Percentiles rank a stretch among this genome's conserved stretches.
These are phyloP conservation scores for Boletus vinaceobasis DNA, from an alignment of 768 basidiomycete genomes.

Conservation along the genomic window DNA sequence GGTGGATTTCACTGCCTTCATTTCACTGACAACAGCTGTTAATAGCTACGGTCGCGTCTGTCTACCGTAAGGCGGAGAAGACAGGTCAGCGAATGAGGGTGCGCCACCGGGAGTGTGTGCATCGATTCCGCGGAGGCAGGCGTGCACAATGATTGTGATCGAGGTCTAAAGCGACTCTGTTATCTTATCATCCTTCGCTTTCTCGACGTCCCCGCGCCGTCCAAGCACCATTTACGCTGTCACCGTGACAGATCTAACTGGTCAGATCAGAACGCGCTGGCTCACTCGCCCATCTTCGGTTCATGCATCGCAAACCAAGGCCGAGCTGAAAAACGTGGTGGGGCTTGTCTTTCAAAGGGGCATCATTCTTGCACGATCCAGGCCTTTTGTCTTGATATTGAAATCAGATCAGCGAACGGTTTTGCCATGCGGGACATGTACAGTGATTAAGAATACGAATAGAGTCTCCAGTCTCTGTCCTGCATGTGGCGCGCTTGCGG, in stretches of 20 bases:
- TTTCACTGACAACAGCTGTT: background rate
- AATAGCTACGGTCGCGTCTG: conserved; percentile 1
- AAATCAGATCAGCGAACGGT: conserved; percentile 15
- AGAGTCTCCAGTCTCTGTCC: background rate
- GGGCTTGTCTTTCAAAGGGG: background rate
- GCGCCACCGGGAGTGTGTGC: background rate
- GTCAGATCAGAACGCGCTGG: background rate
- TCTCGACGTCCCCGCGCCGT: conserved; percentile 17
- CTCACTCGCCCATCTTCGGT: conserved; percentile 2
- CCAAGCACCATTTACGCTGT: conserved; percentile 14
- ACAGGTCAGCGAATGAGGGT: background rate
- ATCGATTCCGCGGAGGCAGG: conserved; percentile 24
- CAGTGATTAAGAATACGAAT: background rate
- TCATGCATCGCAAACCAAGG: background rate
- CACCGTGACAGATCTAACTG: background rate
- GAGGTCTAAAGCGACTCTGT: conserved; percentile 8
- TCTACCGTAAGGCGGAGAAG: conserved; percentile 6
- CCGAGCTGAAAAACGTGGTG: background rate
- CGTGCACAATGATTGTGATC: conserved; percentile 5
- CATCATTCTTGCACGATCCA: background rate
- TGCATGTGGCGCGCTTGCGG: conserved; percentile 19
- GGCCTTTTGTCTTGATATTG: conserved; percentile 6
- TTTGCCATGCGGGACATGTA: background rate
- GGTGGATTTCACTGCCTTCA: background rate
- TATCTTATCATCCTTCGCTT: conserved; percentile 26